Conservation (phyloP, 2,329 filamentous ascomycete genomes). For the Colletotrichum sp. region DNA sequence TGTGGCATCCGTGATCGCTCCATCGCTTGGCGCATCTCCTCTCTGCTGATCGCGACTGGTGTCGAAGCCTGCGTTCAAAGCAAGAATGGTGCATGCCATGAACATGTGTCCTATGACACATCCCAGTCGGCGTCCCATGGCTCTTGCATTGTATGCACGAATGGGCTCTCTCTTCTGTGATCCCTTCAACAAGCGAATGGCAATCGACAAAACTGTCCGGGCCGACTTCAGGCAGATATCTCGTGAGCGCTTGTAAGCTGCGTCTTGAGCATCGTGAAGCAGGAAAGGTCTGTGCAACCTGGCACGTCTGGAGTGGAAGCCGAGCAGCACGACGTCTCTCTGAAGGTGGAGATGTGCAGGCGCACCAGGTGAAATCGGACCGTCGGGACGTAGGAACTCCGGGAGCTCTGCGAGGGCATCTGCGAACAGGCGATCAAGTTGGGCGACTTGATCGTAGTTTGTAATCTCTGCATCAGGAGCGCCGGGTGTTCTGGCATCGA, state of each 20-base stretch:
- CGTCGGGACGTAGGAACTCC: conserved; percentile 14
- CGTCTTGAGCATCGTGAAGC: conserved; percentile 11
- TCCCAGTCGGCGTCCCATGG: conserved; percentile 16
- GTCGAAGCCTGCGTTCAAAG: conserved; percentile 12
- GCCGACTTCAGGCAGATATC: conserved; percentile 28
- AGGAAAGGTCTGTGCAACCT: conserved; percentile 31
- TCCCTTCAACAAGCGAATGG: conserved; percentile 21
- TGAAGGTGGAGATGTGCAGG: conserved; percentile 22
- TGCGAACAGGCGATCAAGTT: conserved; percentile 34
- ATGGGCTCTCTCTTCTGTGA: neutral
- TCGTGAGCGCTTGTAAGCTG: conserved; percentile 12
- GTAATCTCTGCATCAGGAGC: conserved; percentile 32
- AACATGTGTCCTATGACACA: conserved; percentile 28
- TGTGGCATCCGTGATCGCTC: neutral
- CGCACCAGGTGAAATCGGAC: conserved; percentile 14
- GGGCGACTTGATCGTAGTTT: conserved; percentile 34
- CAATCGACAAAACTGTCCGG: conserved; percentile 25
- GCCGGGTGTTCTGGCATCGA: conserved; percentile 34
- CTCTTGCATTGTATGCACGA: neutral
- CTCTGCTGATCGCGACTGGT: neutral
- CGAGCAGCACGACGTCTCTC: conserved; percentile 25
- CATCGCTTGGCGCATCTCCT: neutral
- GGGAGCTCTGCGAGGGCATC: conserved; percentile 24
- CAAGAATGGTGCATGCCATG: conserved; percentile 27
- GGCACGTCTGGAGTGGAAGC: conserved; percentile 28